Conservation (phyloP, 2,329 filamentous ascomycete species). For the Anthostomella pinea region DNA sequence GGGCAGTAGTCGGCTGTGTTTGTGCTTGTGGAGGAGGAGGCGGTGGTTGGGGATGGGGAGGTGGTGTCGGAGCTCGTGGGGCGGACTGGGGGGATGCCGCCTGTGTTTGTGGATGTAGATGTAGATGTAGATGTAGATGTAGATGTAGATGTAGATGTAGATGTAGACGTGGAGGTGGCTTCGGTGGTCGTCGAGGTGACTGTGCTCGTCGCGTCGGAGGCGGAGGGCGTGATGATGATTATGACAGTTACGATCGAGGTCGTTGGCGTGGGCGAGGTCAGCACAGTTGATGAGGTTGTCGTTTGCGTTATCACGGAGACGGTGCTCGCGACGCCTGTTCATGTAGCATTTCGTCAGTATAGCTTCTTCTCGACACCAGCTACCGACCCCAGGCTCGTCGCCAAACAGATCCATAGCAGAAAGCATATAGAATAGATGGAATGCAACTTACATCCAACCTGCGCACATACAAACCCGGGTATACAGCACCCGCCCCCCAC, state of each 20-base stretch:
- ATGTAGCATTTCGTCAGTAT: no score
- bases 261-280: conserved; percentile 34
- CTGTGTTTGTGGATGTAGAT: conserved; percentile 38
- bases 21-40: conserved; percentile 15
- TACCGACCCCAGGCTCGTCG: no score
- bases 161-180: conserved; percentile 31
- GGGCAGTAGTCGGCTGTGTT: conserved; percentile 61
- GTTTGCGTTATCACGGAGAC: conserved; percentile 36
- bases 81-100: conserved; percentile 34
- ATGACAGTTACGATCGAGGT: conserved; percentile 34
- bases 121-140: conserved; percentile 27
- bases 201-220: conserved; percentile 26
- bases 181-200: conserved; percentile 2
- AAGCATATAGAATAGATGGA: background rate
- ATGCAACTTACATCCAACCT: conserved; percentile 62
- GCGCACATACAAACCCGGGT: conserved; percentile 65
- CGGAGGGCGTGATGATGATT: conserved; percentile 39
- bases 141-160: conserved; percentile 34
- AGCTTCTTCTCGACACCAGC: no score
- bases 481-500: conserved; percentile 76
- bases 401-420: conserved; percentile 1
- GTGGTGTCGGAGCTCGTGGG: conserved; percentile 33
- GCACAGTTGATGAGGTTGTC: conserved; percentile 37
- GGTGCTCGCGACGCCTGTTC: conserved; percentile 34
- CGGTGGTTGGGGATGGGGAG: conserved; percentile 20